Percentiles rank a stretch among this genome's conserved stretches.
Conservation (phyloP, 2,329 filamentous ascomycete species). For the Epichloe sylvatica region DNA sequence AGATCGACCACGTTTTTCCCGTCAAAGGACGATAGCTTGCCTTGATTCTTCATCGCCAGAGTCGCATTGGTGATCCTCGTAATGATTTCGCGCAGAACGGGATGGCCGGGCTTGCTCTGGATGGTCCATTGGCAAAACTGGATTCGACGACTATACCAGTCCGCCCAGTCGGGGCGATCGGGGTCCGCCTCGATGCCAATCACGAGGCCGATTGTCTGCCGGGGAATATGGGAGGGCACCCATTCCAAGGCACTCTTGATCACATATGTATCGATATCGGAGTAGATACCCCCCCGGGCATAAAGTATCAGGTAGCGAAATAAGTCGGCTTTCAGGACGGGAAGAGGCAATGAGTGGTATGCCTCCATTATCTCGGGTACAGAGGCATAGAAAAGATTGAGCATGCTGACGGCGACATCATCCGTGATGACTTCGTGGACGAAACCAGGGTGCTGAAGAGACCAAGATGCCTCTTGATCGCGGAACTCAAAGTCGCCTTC, state of each 20-base stretch:
- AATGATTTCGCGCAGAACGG: constrained; percentile 77
- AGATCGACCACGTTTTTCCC: constrained; percentile 79
- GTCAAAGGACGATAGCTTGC: constrained; percentile 43
- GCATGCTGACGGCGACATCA: constrained; percentile 63
- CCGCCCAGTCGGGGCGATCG: constrained; percentile 77
- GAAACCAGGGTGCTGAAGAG: constrained; percentile 73
- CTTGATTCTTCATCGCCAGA: constrained; percentile 54
- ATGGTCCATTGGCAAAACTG: constrained; percentile 99
- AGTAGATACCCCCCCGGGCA: constrained; percentile 56
- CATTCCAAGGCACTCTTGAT: constrained; percentile 74
- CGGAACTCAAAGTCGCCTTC: constrained; percentile 69
- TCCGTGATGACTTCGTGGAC: constrained; percentile 97
- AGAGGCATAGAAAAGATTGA: constrained; percentile 75
- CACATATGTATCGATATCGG: constrained; percentile 82
- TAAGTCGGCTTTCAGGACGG: constrained; percentile 67
- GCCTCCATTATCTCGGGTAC: constrained; percentile 67
- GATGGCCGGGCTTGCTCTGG: constrained; percentile 87
- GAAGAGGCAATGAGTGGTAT: constrained; percentile 56
- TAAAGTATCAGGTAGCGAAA: constrained; percentile 59
- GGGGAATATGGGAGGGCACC: constrained; percentile 67
- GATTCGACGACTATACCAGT: constrained; percentile 93
- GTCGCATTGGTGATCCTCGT: constrained; percentile 74
- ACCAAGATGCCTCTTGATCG: constrained; percentile 80
- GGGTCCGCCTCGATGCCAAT: constrained; percentile 95
- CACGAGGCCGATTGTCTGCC: constrained; percentile 67